Conservation (phyloP, 305 asterid genomes). For the Caryopteris hybrid region DNA sequence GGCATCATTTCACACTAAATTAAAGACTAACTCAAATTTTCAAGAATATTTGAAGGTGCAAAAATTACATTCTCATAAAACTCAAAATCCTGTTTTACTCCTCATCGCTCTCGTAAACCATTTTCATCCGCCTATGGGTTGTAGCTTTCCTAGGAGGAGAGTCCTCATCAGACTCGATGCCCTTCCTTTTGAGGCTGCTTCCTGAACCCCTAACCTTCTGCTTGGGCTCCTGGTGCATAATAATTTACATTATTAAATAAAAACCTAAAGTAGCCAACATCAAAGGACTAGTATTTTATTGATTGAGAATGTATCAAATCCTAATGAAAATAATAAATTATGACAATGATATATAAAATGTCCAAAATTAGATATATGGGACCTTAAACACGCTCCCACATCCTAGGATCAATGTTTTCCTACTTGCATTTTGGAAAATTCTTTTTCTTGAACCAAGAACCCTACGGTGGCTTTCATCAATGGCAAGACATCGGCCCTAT, state of each 20-base stretch:
- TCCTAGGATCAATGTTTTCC: too few relatives aligned
- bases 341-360: not conserved
- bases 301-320: not conserved
- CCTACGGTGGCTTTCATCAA: too few relatives aligned
- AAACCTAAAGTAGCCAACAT: not conserved
- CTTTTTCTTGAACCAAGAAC: too few relatives aligned
- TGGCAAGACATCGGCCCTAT: too few relatives aligned
- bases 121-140: conserved; percentile 84
- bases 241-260: not conserved
- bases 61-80: conserved; percentile 14
- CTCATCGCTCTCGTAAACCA: conserved; percentile 85
- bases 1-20: too few relatives aligned
- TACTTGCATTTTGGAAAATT: too few relatives aligned
- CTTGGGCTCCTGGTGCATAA: conserved; percentile 53
- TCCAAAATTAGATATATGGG: too few relatives aligned
- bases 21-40: too few relatives aligned
- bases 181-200: conserved; percentile 68
- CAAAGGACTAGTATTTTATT: not conserved
- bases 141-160: conserved; percentile 78
- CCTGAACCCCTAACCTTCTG: conserved; percentile 57
- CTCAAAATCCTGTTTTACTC: conserved; percentile 34
- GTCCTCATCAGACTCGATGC: conserved; percentile 88
- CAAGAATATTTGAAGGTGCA: not conserved
- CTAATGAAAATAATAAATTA: not conserved
- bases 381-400: too few relatives aligned